Evolutionary conservation across 202 grass and related monocot species (phyloP).

Genomic region (Schoenoplectus tabernaemontani): DNA sequence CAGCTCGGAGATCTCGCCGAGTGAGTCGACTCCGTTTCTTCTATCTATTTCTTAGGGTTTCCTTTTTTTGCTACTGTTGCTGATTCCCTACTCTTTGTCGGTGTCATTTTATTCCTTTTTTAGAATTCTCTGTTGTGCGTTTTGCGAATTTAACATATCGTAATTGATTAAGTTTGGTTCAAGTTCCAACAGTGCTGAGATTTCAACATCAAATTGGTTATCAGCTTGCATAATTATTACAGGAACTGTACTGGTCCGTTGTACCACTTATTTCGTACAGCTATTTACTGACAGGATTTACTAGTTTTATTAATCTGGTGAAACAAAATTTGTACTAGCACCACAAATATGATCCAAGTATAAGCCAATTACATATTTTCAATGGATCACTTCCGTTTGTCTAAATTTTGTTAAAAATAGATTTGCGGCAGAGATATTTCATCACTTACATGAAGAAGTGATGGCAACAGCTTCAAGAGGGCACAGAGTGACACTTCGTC

Average conservation of each 20-base stretch:
- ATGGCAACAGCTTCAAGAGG: constrained; percentile 78
- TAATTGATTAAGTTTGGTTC: background rate
- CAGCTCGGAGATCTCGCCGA: constrained; percentile 96
- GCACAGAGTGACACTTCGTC: constrained; percentile 75
- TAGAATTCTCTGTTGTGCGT: background rate
- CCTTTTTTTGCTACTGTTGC: too few relatives aligned
- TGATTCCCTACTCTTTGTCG: too few relatives aligned
- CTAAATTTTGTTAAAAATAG: constrained; percentile 27
- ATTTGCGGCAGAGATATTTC: constrained; percentile 97
- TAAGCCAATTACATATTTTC: background rate
- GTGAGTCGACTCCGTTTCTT: constrained; percentile 32
- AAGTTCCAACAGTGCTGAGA: background rate
- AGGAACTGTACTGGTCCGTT: background rate
- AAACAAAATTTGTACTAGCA: too few relatives aligned
- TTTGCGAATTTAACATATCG: background rate
- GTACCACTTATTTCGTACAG: background rate
- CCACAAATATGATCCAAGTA: background rate
- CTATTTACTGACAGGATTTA: background rate
- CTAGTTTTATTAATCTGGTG: background rate
- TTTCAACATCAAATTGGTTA: background rate
- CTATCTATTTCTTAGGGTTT: background rate
- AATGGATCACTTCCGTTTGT: background rate
- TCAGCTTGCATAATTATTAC: background rate
- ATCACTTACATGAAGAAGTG: constrained; percentile 86
- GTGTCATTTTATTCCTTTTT: background rate